Conservation (phyloP, 2,329 filamentous ascomycete genomes). For the Neofusicoccum laricinum region DNA sequence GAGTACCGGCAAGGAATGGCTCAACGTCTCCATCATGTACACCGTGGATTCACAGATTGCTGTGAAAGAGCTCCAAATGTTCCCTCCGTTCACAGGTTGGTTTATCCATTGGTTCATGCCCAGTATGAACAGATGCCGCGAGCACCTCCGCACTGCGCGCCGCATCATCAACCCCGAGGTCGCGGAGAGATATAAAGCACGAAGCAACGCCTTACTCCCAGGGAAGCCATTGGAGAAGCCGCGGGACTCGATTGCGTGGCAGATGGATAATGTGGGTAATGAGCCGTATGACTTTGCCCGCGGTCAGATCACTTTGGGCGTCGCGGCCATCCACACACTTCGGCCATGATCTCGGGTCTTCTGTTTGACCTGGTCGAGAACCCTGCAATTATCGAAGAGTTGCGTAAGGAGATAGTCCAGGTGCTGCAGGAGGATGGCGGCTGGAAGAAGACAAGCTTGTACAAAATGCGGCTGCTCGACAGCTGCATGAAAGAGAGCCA, state of each 20-base stretch:
- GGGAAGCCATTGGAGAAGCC: slow-evolving; percentile 21
- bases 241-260: slow-evolving; percentile 24
- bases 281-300: slow-evolving; percentile 17
- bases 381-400: slow-evolving; percentile 18
- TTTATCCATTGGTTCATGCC: slow-evolving; percentile 36
- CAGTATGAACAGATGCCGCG: slow-evolving; percentile 22
- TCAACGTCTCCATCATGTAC: slow-evolving; percentile 34
- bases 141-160: slow-evolving; percentile 30
- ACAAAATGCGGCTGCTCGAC: slow-evolving; percentile 20
- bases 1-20: slow-evolving; percentile 39
- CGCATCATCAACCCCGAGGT: slow-evolving; percentile 36
- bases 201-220: slow-evolving; percentile 19
- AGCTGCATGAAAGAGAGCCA: slow-evolving; percentile 22
- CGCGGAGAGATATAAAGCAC: slow-evolving; percentile 21
- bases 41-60: slow-evolving; percentile 34
- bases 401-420: slow-evolving; percentile 17
- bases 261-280: slow-evolving; percentile 22
- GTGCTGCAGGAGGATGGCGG: slow-evolving; percentile 15
- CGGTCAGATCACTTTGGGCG: slow-evolving; percentile 8
- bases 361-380: slow-evolving; percentile 20
- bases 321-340: slow-evolving; percentile 24
- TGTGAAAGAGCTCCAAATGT: slow-evolving; percentile 30
- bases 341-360: slow-evolving; percentile 17
- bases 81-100: slow-evolving; percentile 34
- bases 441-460: slow-evolving; percentile 16